Evolutionary conservation across 129 eudicot genomes (phyloP).

Genomic region (Glebionis coronaria): DNA sequence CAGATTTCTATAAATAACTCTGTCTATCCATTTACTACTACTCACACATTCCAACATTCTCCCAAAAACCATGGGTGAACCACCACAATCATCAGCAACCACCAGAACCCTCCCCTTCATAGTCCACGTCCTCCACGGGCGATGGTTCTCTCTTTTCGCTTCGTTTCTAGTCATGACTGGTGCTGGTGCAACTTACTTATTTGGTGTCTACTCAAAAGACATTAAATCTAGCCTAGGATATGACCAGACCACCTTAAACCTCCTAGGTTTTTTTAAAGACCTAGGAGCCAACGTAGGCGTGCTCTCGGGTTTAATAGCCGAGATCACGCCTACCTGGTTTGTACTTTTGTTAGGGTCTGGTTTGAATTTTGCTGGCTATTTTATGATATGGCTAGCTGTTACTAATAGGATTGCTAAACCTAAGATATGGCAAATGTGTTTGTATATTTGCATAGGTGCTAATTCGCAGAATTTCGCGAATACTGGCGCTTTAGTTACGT

Average conservation of each 20-base stretch:
- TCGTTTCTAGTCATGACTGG: constrained; percentile 43
- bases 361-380: constrained; percentile 52
- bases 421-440: constrained; percentile 59
- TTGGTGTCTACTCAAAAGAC: constrained; percentile 52
- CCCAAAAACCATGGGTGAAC: constrained; percentile 25
- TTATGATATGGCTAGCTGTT: constrained; percentile 62
- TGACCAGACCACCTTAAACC: constrained; percentile 63
- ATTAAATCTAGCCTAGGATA: constrained; percentile 51
- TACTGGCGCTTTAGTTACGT: constrained; percentile 44
- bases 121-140: constrained; percentile 28
- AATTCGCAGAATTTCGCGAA: constrained; percentile 51
- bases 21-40: background rate
- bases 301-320: constrained; percentile 47
- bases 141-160: constrained; percentile 55
- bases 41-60: constrained; percentile 18
- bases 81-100: constrained; percentile 19
- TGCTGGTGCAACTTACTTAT: constrained; percentile 48
- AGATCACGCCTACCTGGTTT: constrained; percentile 53
- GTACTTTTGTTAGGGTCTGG: constrained; percentile 46
- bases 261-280: constrained; percentile 56
- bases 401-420: constrained; percentile 37
- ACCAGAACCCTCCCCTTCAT: background rate
- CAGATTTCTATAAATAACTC: background rate
- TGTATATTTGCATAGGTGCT: constrained; percentile 59
- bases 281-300: constrained; percentile 58